Base-by-base conservation (phyloP, 177 flowering plant species). In the Vitis hybrid region DNA sequence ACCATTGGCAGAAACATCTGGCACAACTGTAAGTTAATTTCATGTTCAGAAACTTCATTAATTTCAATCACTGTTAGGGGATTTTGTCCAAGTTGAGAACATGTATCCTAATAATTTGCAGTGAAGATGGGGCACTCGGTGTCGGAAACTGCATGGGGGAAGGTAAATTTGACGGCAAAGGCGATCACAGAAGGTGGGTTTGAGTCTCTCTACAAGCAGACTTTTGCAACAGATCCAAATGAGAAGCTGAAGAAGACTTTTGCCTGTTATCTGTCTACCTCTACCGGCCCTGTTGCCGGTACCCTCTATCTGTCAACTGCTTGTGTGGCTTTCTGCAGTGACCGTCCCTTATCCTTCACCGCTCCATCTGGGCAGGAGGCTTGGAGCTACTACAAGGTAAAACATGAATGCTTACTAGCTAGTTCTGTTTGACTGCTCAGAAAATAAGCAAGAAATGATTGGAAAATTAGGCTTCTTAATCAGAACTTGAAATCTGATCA, bases 321-420 rank as follows among this genome's bases (percentile, higher is more conserved):
- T 10, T 81, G 85, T 8, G 71, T 87, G 2, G 93, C 89, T 2
- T 88, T 91, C 70, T 86, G 89, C 72, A 91, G 97, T 70, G 97
- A 90, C 69, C 84, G 93, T 11, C 94, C 94, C 59, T 78, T 90
- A 8, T 79, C 76, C 51, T 87, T 83, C 79, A 80, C 76, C 51
- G 88, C 90, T n/a, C 92, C 90, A 0, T 87, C 91, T 2, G 94
- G 94, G 4, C 91, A 88, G 68, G 76, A 77, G 50, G 59, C 84
- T 49, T 88, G 94, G 97, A 82, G 90, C 73, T 86, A 86, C 76
- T 91, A 90, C 87, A 91, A 88, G 90, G 97, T 89, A 78, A 24
- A 24, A 24, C 24, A 24, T 24, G 24, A 24, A 35, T 35, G 40
- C 40, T 35, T 35, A 35, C 40, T 35, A 35, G 6, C 40, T 35